phyloP scores from a whole-genome alignment of 352 stramenopile genomes.

The Saprolegnia parasitica region DNA sequence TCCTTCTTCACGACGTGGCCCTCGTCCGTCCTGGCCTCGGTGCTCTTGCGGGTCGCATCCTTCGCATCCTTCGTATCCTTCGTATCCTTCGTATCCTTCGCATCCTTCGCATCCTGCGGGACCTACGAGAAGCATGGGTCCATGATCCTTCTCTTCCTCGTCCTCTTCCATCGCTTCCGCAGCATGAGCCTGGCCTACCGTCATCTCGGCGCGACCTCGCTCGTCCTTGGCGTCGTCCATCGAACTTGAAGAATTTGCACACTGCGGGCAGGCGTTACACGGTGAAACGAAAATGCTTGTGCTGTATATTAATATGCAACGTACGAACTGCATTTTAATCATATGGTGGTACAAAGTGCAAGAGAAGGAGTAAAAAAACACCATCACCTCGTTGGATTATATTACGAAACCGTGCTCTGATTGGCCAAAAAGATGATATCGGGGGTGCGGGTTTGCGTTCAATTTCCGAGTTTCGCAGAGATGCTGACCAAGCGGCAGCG shows the following conservation, averaged over 20 bases:
- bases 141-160: neutral
- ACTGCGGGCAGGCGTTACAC: conserved; percentile 9
- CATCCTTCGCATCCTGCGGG: neutral
- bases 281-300: neutral
- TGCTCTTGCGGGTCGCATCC: neutral
- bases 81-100: neutral
- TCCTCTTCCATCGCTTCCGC: neutral
- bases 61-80: neutral
- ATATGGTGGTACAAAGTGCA: neutral
- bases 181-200: too few species aligned
- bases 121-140: neutral
- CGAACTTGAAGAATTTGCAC: neutral
- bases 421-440: conserved; percentile 19
- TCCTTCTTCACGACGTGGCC: neutral
- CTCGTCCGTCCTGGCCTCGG: neutral
- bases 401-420: neutral
- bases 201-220: neutral
- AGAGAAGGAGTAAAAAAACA: neutral
- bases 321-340: conserved; percentile 9
- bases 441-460: neutral
- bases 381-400: neutral
- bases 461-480: neutral
- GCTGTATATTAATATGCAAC: conserved; percentile 2
- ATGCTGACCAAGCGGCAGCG: neutral
- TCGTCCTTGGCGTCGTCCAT: conserved; percentile 2